Evolutionary conservation across 768 basidiomycete species (phyloP).

Genomic region (Lyophyllum decastes): DNA sequence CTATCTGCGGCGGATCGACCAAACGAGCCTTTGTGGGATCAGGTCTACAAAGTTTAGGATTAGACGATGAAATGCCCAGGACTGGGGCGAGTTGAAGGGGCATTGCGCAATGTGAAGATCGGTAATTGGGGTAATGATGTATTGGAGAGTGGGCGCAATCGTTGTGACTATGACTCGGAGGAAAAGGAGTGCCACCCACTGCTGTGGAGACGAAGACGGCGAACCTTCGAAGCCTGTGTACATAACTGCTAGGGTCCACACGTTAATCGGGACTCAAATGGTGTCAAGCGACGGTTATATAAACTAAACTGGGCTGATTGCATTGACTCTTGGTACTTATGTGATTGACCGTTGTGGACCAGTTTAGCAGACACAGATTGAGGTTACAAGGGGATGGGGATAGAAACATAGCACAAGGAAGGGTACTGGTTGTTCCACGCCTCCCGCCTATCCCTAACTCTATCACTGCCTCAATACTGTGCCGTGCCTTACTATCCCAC

Average conservation of each 20-base stretch:
- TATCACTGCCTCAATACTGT: constrained; percentile 31
- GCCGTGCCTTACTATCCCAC: constrained; percentile 32
- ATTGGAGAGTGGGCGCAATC: constrained; percentile 10
- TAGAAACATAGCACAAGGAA: no score
- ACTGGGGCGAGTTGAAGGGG: constrained; percentile 15
- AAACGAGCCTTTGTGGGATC: background rate
- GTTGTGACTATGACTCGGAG: constrained; percentile 11
- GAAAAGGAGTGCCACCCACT: constrained; percentile 10
- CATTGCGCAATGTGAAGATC: constrained; percentile 4
- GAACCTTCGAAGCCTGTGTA: no score
- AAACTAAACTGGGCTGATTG: no score
- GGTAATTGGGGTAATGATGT: background rate
- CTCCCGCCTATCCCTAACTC: no score
- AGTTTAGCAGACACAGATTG: no score
- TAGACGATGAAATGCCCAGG: constrained; percentile 10
- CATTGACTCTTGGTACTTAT: no score
- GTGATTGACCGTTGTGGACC: no score
- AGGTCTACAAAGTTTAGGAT: background rate
- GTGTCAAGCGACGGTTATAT: no score
- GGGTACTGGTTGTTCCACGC: no score
- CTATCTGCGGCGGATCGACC: background rate
- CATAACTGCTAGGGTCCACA: no score
- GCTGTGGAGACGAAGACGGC: constrained; percentile 11
- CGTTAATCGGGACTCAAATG: no score
- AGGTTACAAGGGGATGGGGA: no score